phyloP scores from a whole-genome alignment of 352 stramenopile species.

The Pythium pyrilobum region DNA sequence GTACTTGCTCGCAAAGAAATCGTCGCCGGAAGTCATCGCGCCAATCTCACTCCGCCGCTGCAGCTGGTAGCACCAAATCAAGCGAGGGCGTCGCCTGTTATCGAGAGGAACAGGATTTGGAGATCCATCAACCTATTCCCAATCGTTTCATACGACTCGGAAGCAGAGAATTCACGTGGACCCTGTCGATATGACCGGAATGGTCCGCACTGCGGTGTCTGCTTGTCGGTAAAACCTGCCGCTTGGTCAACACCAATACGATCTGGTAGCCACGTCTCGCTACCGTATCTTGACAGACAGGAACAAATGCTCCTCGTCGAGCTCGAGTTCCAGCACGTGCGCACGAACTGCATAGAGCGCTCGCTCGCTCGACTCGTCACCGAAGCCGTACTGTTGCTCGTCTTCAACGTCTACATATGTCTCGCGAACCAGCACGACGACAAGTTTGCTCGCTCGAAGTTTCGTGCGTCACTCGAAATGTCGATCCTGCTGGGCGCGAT shows the following conservation, averaged over 20 bases:
- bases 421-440: slow-evolving; percentile 11
- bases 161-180: background rate
- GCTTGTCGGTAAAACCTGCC: too few relatives aligned
- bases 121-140: too few relatives aligned
- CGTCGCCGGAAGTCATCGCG: background rate
- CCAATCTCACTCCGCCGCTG: background rate
- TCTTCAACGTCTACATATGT: slow-evolving; percentile 19
- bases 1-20: background rate
- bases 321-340: slow-evolving; percentile 16
- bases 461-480: slow-evolving; percentile 16
- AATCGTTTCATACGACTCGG: background rate
- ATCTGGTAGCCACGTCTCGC: background rate
- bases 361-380: slow-evolving; percentile 10
- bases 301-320: slow-evolving; percentile 10
- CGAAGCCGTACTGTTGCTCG: slow-evolving; percentile 14
- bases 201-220: too few relatives aligned
- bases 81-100: background rate
- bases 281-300: background rate
- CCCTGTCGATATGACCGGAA: background rate
- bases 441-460: slow-evolving; percentile 6
- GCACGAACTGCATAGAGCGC: slow-evolving; percentile 13
- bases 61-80: background rate
- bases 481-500: slow-evolving; percentile 16
- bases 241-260: background rate
- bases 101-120: too few relatives aligned